Evolutionary conservation across 2,329 filamentous ascomycete species (phyloP).

Genomic region (Microthyrium microscopicum): DNA sequence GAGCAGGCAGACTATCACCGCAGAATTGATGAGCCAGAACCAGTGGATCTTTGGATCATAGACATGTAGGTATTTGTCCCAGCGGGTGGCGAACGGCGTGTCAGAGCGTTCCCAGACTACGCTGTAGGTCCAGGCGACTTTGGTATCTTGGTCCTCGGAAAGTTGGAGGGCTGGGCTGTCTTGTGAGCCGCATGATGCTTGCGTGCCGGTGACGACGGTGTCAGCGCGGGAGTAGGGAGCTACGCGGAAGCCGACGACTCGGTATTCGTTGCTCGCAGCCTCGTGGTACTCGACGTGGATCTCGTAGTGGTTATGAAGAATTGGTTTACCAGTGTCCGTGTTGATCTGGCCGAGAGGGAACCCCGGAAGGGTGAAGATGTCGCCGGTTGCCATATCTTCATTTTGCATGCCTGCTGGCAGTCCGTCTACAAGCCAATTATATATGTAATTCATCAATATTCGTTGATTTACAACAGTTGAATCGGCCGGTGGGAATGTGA

Average conservation of each 20-base stretch:
- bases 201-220: constrained; percentile 32
- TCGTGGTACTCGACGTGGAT: constrained; percentile 87
- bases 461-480: constrained; percentile 67
- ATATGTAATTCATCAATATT: constrained; percentile 72
- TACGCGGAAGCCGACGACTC: constrained; percentile 85
- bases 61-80: constrained; percentile 97
- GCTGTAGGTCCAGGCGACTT: constrained; percentile 78
- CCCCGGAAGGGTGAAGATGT: constrained; percentile 77
- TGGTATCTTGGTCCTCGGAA: constrained; percentile 42
- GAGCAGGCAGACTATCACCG: constrained; percentile 84
- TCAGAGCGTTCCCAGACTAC: constrained; percentile 73
- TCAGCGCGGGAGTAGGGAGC: constrained; percentile 58
- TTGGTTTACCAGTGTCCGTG: constrained; percentile 16
- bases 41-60: constrained; percentile 97
- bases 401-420: constrained; percentile 78
- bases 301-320: constrained; percentile 89
- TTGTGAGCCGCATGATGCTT: constrained; percentile 46
- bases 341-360: constrained; percentile 55
- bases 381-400: constrained; percentile 56
- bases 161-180: constrained; percentile 39
- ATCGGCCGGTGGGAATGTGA: constrained; percentile 42
- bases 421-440: constrained; percentile 94
- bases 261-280: constrained; percentile 53
- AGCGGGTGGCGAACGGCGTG: constrained; percentile 89
- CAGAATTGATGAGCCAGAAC: constrained; percentile 95